Evolutionary conservation across 164 flowering plant species (phyloP), one percentile per base, ranked within the genome.

Genomic region (Tinospora cordifolia): DNA sequence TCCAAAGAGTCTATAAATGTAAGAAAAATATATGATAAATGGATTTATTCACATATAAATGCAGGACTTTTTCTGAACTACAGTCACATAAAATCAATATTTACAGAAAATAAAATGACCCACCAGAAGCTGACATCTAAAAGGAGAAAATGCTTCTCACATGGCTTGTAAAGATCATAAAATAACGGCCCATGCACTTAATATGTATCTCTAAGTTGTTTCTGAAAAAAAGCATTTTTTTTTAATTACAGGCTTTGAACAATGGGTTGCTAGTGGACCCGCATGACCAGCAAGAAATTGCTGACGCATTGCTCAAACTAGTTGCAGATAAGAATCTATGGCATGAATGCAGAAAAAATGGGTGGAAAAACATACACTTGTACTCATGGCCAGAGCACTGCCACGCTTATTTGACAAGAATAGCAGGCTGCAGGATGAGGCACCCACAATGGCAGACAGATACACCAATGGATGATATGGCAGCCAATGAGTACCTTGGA

Each of bases 361-460:
- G 98, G 39, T 87, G 90, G 93, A 88, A 81, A 73, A 92, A 94
- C 78, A 92, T 94, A 65, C 98, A 94, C 77, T 89, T 90, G 15
- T 94, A 81, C 75, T 94, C 98, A 44, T 94, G 98, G 98, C 98
- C 98, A 6, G 98, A 92, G 76, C 98, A 94, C 57, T 94, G 98
- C 76, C 89, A 92, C 21, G 89, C 92, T 25, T 94, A 94, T 83
- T 79, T 94, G 74, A 88, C 97, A n/a, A 83, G 97, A 68, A 92
- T 94, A 8, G 98, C 97, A 15, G 86, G 91, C 12, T 92, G 97
- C 74, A 82, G 97, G 62, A 89, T 88, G 92, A 86, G 98, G 79
- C 88, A 92, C 71, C 97, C 98, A 3, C 95, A 87, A 62, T 94
- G 98, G 98, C 83, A 92, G 75, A 87, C 84, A 2, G 96, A 92